These are phyloP conservation scores for Citrus cavaleriei DNA, from an alignment of 345 rosid genomes.

Conservation along the genomic window DNA sequence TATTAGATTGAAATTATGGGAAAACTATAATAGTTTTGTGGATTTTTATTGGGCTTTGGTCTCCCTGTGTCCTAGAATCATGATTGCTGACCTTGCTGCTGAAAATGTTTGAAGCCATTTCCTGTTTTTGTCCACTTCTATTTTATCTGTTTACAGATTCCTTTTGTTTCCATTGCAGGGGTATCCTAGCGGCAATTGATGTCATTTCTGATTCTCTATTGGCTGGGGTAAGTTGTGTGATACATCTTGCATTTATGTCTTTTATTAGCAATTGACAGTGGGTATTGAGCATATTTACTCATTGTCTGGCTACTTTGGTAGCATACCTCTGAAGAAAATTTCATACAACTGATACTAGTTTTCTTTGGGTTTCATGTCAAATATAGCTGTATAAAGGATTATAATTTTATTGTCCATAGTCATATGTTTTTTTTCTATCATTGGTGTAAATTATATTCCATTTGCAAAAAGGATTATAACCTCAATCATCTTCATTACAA, in stretches of 20 bases:
- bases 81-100: neutral
- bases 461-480: neutral
- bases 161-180: slow-evolving; percentile 44
- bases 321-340: neutral
- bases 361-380: neutral
- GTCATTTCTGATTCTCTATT: slow-evolving; percentile 59
- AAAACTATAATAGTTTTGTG: neutral
- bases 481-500: neutral
- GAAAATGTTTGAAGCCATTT: neutral
- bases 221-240: slow-evolving; percentile 70
- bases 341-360: neutral
- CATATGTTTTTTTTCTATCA: neutral
- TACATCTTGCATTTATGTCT: neutral
- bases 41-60: neutral
- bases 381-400: neutral
- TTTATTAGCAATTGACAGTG: neutral
- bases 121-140: too few relatives aligned
- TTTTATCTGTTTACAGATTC: neutral
- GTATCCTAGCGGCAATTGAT: slow-evolving; percentile 93
- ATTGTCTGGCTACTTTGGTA: neutral
- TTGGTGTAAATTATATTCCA: neutral
- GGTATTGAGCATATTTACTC: neutral
- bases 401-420: neutral
- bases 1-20: neutral
- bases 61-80: neutral